Evolutionary conservation across 306 rosid genomes (phyloP).

Genomic region (Pachyrhizus erosus): DNA sequence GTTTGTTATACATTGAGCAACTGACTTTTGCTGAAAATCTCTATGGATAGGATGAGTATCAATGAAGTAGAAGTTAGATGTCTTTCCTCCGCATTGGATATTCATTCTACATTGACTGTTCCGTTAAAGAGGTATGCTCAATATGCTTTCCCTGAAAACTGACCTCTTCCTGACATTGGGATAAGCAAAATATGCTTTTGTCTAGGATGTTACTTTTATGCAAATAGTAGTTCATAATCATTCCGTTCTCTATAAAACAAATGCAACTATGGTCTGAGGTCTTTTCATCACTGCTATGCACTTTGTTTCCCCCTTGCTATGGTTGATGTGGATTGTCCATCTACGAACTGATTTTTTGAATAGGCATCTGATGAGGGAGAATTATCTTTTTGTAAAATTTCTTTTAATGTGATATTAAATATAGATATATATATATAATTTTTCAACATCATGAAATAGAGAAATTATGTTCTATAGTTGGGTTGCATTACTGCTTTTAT

Average conservation of each 20-base stretch:
- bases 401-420: not conserved
- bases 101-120: conserved; percentile 63
- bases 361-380: conserved; percentile 19
- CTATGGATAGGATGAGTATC: conserved; percentile 57
- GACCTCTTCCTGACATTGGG: conserved; percentile 26
- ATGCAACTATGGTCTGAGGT: not conserved
- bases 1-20: conserved; percentile 18
- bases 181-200: conserved; percentile 39
- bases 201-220: conserved; percentile 7
- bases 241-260: conserved; percentile 7
- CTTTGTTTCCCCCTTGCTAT: conserved; percentile 9
- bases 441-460: not conserved
- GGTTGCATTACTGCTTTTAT: not conserved
- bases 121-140: conserved; percentile 75
- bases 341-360: not conserved
- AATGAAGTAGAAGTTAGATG: conserved; percentile 52
- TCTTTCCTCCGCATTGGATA: conserved; percentile 55
- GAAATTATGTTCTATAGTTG: not conserved
- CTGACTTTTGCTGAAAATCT: conserved; percentile 46
- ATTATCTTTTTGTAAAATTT: conserved; percentile 15
- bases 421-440: not conserved
- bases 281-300: not conserved
- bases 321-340: not conserved
- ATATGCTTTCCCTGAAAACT: not conserved
- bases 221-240: not conserved